phyloP scores from a whole-genome alignment of 768 basidiomycete genomes.

The Leccinum variicolor region DNA sequence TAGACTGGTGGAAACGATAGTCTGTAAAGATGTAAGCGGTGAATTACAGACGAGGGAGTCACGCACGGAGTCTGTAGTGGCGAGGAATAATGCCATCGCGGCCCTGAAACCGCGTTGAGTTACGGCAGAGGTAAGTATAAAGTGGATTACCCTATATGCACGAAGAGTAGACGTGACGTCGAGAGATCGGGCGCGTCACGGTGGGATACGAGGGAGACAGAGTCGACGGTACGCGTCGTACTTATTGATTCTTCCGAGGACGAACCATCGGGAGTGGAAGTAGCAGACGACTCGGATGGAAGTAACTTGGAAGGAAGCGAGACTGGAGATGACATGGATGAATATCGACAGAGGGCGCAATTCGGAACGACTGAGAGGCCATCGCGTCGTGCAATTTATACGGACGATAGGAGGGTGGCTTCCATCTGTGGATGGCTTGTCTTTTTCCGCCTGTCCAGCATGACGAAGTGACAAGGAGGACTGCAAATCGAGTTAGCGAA shows the following conservation, averaged over 20 bases:
- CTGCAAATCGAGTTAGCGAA: constrained; percentile 26
- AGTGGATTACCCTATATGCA: constrained; percentile 61
- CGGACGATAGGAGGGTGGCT: constrained; percentile 17
- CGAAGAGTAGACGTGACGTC: constrained; percentile 52
- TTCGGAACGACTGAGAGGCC: constrained; percentile 3
- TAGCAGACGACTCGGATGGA: constrained; percentile 1
- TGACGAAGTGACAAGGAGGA: constrained; percentile 6
- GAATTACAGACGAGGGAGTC: not conserved
- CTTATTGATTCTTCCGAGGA: constrained; percentile 21
- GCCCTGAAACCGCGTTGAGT: constrained; percentile 45
- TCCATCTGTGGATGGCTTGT: constrained; percentile 19
- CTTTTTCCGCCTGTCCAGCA: constrained; percentile 16
- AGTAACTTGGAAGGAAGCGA: constrained; percentile 8
- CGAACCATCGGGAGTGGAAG: constrained; percentile 5
- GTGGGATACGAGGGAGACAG: constrained; percentile 21
- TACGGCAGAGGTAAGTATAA: constrained; percentile 1
- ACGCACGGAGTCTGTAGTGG: constrained; percentile 81
- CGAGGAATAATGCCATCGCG: constrained; percentile 77
- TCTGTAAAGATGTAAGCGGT: constrained; percentile 31
- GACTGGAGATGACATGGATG: constrained; percentile 17
- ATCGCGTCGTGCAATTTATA: constrained; percentile 25
- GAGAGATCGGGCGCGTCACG: constrained; percentile 38
- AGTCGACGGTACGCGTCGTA: constrained; percentile 18
- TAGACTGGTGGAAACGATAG: constrained; percentile 78
- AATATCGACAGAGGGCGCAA: constrained; percentile 2